Evolutionary conservation across 2,329 filamentous ascomycete genomes (phyloP), one percentile per base, ranked within the genome.

Genomic region (Trematosphaeria pertusa): DNA sequence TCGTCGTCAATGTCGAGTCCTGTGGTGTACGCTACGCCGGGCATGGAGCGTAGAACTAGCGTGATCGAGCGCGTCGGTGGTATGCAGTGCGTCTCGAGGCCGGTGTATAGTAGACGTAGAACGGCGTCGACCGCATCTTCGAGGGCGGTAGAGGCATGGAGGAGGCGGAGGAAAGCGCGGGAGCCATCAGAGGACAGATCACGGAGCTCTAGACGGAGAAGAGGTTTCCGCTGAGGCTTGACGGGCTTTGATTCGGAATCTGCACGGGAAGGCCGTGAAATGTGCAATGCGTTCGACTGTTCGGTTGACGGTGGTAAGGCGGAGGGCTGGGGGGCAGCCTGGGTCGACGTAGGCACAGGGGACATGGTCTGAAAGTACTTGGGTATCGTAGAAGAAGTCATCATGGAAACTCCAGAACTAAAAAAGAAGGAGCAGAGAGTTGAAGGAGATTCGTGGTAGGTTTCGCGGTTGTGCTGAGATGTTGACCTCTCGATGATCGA

Each of bases 21-120:
- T 0, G 84, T 91, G 1, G 93, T 97, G 75, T 97, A 96, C 15
- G 93, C 93, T 4, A 97, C 89, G 38, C 93, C 93, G 37, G 76
- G 78, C 83, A 96, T 91, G 56, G 85, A 78, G 21, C 89, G 84
- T 4, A 97, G 78, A 49, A 96, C 80, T 26, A 97, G 75, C 0
- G 92, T 97, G 14, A 97, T 85, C 40, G 90, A 95, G 50, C 91
- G 87, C 8, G 90, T 94, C n/a, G 83, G 78, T 0, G 82, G 81
- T 37, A 82, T 74, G 37, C 61, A 64, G 44, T 53, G 54, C 47
- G 24, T 46, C 32, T 52, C 33, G 6, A 64, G 56, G 8, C 56
- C 54, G 10, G 59, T 61, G 67, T 97, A 97, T 21, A 97, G 84
- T 19, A 85, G 81, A 21, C 77, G 75, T 37, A 94, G 81, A 12